phyloP scores from a whole-genome alignment of 2,329 filamentous ascomycete genomes.

The Fusarium guadeloupense region DNA sequence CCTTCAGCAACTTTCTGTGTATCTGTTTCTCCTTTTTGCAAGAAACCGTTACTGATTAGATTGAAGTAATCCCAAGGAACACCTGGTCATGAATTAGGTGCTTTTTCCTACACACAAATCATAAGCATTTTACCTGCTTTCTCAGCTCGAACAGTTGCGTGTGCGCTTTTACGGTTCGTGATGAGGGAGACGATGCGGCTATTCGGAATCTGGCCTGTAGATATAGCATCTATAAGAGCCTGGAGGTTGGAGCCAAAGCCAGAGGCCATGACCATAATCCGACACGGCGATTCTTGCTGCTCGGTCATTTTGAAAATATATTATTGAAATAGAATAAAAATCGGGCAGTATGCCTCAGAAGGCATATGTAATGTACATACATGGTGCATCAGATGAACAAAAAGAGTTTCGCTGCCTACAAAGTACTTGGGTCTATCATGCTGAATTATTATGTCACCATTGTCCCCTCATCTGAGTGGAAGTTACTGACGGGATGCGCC shows the following conservation, averaged over 20 bases:
- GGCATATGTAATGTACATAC: no score
- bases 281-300: constrained; percentile 47
- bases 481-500: neutral
- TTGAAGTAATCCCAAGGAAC: constrained; percentile 84
- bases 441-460: no score
- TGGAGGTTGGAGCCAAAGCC: constrained; percentile 83
- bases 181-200: constrained; percentile 58
- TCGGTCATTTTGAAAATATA: constrained; percentile 17
- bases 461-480: no score
- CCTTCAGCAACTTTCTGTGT: constrained; percentile 62
- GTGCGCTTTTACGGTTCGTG: constrained; percentile 60
- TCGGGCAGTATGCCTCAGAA: neutral
- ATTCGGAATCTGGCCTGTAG: constrained; percentile 51
- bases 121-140: constrained; percentile 51
- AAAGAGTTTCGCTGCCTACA: no score
- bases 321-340: neutral
- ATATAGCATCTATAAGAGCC: constrained; percentile 68
- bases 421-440: no score
- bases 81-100: constrained; percentile 9
- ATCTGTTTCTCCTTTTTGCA: constrained; percentile 67
- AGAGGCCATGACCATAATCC: constrained; percentile 74
- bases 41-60: constrained; percentile 75
- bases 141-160: constrained; percentile 54
- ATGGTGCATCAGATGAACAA: no score
- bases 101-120: neutral